Base-by-base conservation (phyloP, 2,329 filamentous ascomycete genomes). In the Purpureocillium lavendulum region DNA sequence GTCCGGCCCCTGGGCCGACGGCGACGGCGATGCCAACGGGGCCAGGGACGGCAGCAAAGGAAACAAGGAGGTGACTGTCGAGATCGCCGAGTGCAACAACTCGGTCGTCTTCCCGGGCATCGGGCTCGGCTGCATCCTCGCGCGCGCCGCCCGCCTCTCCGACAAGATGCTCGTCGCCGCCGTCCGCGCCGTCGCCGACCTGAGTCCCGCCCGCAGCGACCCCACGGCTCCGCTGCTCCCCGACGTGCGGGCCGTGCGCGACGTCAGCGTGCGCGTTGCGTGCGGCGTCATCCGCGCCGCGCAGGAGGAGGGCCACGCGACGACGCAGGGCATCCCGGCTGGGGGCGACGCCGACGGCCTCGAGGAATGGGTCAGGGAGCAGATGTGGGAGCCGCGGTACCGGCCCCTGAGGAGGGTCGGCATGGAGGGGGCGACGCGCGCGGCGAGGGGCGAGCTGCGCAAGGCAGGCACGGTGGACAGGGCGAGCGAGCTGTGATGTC, bases 41-140 rank as follows among this genome's bases (percentile, higher is more conserved):
- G n/a, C n/a, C n/a, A n/a, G n/a, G n/a, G n/a, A n/a, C n/a, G n/a
- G n/a, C n/a, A n/a, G 5, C 21, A 26, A 10, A 26, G 10, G 10
- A 10, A 26, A 26, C 21, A 38, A 53, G 1, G 67, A 73, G 7
- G 43, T 70, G 2, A 58, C 60, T 45, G 65, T 73, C 42, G 61
- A 70, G 21, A 55, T 73, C 53, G 86, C 86, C 17, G 87, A 94
- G 60, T 94, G 88, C 64, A 94, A 94, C 64, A 94, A 94, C 62
- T 84, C 80, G 1, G 84, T 85, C 28, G 83, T 83, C 13, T 94
- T 94, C 59, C 87, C 87, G 0, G 87, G 87, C 0, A 90, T 94
- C 42, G 87, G 87, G 0, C 78, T 94, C 1, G 88, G 87, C 10
- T 76, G 76, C 7, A 75, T 95, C 0, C 73, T 94, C 1, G 80